Evolutionary conservation across 139 green algal genomes (phyloP).

Genomic region (Klebsormidium nitens): DNA sequence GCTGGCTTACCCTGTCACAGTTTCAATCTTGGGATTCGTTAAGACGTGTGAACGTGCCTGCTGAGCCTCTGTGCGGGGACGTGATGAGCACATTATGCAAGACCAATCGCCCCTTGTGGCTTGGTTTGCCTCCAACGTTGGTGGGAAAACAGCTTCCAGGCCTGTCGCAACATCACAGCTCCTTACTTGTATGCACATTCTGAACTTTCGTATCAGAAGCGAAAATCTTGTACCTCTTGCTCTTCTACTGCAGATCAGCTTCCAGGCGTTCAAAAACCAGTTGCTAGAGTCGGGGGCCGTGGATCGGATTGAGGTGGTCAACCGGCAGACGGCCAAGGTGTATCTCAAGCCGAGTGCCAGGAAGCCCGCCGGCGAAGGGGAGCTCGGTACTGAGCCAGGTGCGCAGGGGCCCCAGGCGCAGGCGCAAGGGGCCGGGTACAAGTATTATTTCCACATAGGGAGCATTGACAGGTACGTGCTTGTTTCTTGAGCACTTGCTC

Average conservation of each 20-base stretch:
- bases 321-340: constrained; percentile 77
- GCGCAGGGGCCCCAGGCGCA: not conserved
- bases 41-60: no score
- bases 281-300: constrained; percentile 77
- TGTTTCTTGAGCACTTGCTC: not conserved
- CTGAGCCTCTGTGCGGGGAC: not conserved
- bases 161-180: not conserved
- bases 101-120: not conserved
- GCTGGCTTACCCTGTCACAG: no score
- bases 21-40: no score
- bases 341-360: constrained; percentile 29
- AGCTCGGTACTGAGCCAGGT: not conserved
- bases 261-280: constrained; percentile 49
- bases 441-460: constrained; percentile 96
- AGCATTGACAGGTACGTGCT: constrained; percentile 24
- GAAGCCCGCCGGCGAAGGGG: no score
- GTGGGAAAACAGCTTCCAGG: no score
- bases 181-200: not conserved
- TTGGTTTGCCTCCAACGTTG: no score
- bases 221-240: not conserved
- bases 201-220: no score
- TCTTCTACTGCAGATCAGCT: constrained; percentile 25
- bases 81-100: not conserved
- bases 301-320: constrained; percentile 85
- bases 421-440: constrained; percentile 39